phyloP scores from a whole-genome alignment of 352 stramenopile species.

The Phytophthora nicotianae region DNA sequence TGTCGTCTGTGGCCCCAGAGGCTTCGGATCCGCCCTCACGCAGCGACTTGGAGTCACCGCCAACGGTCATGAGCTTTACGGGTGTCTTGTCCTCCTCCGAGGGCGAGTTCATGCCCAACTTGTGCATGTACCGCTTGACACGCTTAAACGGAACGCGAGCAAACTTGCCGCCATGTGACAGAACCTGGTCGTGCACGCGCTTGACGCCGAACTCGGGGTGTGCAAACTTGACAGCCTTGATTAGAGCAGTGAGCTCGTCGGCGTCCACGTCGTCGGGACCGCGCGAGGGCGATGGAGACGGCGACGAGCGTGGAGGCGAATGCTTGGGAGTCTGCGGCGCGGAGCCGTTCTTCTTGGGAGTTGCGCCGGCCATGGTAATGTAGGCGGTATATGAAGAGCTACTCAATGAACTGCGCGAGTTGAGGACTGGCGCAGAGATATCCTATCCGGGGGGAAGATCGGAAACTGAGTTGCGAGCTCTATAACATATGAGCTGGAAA shows the following conservation, averaged over 20 bases:
- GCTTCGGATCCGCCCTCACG: conserved; percentile 18
- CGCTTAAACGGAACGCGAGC: conserved; percentile 75
- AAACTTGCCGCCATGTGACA: conserved; percentile 82
- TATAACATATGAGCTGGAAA: conserved; percentile 20
- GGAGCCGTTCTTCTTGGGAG: conserved; percentile 33
- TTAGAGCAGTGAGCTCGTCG: conserved; percentile 83
- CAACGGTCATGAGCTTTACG: conserved; percentile 86
- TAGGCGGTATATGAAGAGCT: conserved; percentile 3
- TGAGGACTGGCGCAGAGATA: conserved; percentile 25
- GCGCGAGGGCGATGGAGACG: conserved; percentile 34
- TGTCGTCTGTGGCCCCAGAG: conserved; percentile 34
- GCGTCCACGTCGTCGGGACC: conserved; percentile 52
- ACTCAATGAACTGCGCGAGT: conserved; percentile 7
- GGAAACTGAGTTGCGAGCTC: conserved; percentile 18
- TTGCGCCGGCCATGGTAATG: conserved; percentile 28
- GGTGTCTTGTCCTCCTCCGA: conserved; percentile 42
- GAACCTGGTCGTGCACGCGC: conserved; percentile 79
- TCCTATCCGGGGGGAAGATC: conserved; percentile 27
- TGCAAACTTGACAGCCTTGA: conserved; percentile 90
- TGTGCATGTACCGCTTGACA: conserved; percentile 88
- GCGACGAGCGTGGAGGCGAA: conserved; percentile 22
- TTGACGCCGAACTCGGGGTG: conserved; percentile 84
- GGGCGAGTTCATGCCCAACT: conserved; percentile 64
- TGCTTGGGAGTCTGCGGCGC: conserved; percentile 40
- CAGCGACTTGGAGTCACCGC: conserved; percentile 75